These are phyloP conservation scores for Triticum urartu DNA, from an alignment of 176 grass and related monocot species.

Conservation along the genomic window DNA sequence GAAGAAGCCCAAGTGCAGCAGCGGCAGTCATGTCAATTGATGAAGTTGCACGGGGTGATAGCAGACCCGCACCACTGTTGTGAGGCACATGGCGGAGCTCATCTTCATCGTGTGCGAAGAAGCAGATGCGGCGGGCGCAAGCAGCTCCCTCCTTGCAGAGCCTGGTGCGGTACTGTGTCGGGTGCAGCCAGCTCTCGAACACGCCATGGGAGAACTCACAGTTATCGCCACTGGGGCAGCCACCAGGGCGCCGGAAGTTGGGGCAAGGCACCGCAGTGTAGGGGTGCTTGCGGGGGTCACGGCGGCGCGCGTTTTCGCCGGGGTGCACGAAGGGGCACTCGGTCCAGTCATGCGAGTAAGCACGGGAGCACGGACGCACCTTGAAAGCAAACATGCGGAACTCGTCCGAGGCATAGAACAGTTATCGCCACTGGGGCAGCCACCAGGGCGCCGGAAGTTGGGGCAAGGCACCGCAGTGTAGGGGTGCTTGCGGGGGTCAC, in stretches of 20 bases:
- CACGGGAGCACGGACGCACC: conserved; percentile 81
- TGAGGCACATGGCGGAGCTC: conserved; percentile 76
- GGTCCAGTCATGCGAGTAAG: conserved; percentile 91
- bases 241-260: conserved; percentile 70
- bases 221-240: conserved; percentile 64
- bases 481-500: conserved; percentile 72
- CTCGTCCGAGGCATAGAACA: conserved; percentile 59
- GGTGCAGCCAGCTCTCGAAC: conserved; percentile 97
- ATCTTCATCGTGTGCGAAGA: conserved; percentile 81
- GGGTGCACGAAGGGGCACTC: conserved; percentile 93
- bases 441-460: conserved; percentile 70
- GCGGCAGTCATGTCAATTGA: conserved; percentile 71
- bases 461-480: conserved; percentile 89
- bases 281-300: conserved; percentile 72
- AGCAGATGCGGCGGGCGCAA: conserved; percentile 81
- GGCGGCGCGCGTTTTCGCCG: conserved; percentile 79
- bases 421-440: conserved; percentile 64
- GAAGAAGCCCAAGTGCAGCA: conserved; percentile 57
- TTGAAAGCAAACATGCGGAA: conserved; percentile 94
- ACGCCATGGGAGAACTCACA: conserved; percentile 91
- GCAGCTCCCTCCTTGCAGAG: conserved; percentile 73
- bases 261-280: conserved; percentile 89
- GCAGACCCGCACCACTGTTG: conserved; percentile 52
- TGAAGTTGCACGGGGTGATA: conserved; percentile 63
- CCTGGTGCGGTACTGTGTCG: conserved; percentile 85